Base-by-base conservation (phyloP, 2,329 filamentous ascomycete species). In the Claviceps purpurea region DNA sequence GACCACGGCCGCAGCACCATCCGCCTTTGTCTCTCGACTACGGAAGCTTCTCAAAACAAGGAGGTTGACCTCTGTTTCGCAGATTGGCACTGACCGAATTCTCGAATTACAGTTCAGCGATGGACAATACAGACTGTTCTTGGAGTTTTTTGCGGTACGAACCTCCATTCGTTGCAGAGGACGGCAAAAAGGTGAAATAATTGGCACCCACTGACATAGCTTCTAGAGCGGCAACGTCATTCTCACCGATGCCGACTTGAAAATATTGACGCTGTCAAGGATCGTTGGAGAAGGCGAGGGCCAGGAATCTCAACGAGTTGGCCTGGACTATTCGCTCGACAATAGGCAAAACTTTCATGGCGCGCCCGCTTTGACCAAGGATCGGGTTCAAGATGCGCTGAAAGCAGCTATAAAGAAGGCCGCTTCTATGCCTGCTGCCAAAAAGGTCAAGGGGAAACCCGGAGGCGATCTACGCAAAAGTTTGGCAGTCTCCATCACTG, bases 61-160 rank as follows among this genome's bases (percentile, higher is more conserved):
- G 56, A 76, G 91, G 53, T 79, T 95, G 53, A 95, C 91, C 0
- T 75, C 79, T 0, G 80, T 98, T 10, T 72, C 76, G 1, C 93
- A 98, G 68, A 79, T 98, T 49, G 93, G 93, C 48, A 96, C 90
- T 2, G 93, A 98, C 66, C 80, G 93, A 50, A 86, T 98, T 55
- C 84, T 98, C 50, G 89, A 97, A 65, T 82, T 98, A 51, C 79
- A 86, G 61, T 96, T 98, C 65, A 94, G 87, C 60, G 89, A 97
- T 72, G 93, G 93, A 11, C 77, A 84, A 59, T 96, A 94, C 64
- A 78, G 85, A 43, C 68, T 98, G 22, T 96, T 89, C 64, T 73
- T 98, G 30, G 93, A 98, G 69, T 98, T 98, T 71, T 98, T 95
- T 65, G 91, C 93, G 1, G 71, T 73, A 60, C 38, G 26, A 18